Conservation (phyloP, 495 filamentous ascomycete species). For the Tuber magnatum region DNA sequence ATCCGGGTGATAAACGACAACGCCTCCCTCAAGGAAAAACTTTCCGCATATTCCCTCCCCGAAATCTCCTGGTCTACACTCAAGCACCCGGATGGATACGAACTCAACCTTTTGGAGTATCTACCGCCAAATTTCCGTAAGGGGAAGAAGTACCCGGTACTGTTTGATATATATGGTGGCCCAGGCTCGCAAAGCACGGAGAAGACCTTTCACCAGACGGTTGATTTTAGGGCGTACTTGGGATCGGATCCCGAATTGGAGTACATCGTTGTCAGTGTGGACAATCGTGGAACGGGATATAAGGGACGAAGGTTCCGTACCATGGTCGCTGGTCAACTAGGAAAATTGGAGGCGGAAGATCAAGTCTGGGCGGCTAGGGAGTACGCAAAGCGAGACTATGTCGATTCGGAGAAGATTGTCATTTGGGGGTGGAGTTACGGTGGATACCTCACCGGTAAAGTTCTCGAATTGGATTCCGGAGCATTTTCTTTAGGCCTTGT, state of each 20-base stretch:
- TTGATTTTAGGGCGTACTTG: constrained; percentile 51
- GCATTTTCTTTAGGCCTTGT: constrained; percentile 49
- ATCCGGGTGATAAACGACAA: constrained; percentile 50
- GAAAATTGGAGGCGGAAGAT: constrained; percentile 51
- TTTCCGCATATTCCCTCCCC: constrained; percentile 49
- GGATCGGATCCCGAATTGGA: constrained; percentile 53
- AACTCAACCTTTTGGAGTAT: constrained; percentile 47
- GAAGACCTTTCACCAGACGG: constrained; percentile 44
- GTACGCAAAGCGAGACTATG: constrained; percentile 44
- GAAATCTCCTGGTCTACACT: constrained; percentile 48
- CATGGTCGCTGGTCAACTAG: constrained; percentile 47
- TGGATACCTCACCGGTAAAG: constrained; percentile 53
- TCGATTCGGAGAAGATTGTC: constrained; percentile 49
- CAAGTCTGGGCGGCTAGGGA: constrained; percentile 52
- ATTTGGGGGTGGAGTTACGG: constrained; percentile 58
- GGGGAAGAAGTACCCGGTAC: constrained; percentile 51
- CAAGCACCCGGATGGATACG: constrained; percentile 46
- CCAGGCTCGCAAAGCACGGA: constrained; percentile 49
- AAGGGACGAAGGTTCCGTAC: constrained; percentile 51
- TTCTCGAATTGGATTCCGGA: constrained; percentile 49
- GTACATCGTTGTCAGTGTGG: constrained; percentile 52
- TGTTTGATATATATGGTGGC: constrained; percentile 54
- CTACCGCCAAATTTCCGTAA: constrained; percentile 50
- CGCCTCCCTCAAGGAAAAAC: constrained; percentile 44
- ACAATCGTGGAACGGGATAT: constrained; percentile 53